phyloP scores from a whole-genome alignment of 768 basidiomycete species.

The Serendipita vermifera region DNA sequence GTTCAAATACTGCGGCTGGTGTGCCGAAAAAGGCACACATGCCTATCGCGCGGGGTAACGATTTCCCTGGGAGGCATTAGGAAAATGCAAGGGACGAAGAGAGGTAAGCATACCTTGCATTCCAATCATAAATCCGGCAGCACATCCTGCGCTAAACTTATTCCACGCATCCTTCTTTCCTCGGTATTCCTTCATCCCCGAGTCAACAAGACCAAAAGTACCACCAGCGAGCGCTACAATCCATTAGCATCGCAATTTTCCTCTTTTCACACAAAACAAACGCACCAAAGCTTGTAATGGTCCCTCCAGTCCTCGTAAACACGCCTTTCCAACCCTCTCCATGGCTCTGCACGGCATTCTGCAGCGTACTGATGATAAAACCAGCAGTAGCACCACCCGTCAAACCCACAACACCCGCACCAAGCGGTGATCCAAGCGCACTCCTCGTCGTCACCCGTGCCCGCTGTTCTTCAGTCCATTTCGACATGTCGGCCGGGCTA shows the following conservation, averaged over 20 bases:
- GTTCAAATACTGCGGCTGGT: background rate
- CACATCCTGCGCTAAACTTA: background rate
- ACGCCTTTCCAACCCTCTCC: background rate
- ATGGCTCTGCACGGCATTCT: constrained; percentile 4
- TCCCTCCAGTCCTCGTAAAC: background rate
- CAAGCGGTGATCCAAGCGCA: background rate
- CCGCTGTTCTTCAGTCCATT: no score
- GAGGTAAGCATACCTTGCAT: background rate
- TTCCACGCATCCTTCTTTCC: background rate
- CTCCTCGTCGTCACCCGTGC: no score
- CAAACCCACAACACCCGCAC: background rate
- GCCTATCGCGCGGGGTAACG: background rate
- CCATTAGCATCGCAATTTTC: background rate
- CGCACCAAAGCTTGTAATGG: background rate
- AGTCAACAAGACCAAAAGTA: background rate
- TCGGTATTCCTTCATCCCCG: background rate
- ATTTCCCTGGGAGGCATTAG: background rate
- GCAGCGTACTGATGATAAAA: background rate
- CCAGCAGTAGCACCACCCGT: background rate
- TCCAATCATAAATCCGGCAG: background rate
- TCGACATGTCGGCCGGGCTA: no score
- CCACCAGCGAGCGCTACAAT: background rate
- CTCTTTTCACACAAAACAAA: background rate
- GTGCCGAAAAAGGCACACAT: background rate
- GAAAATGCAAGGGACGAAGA: background rate